Percentiles rank a stretch among this genome's conserved stretches.
These are phyloP conservation scores for Aspergillus nidulans DNA, from an alignment of 495 filamentous ascomycete species.

Conservation along the genomic window DNA sequence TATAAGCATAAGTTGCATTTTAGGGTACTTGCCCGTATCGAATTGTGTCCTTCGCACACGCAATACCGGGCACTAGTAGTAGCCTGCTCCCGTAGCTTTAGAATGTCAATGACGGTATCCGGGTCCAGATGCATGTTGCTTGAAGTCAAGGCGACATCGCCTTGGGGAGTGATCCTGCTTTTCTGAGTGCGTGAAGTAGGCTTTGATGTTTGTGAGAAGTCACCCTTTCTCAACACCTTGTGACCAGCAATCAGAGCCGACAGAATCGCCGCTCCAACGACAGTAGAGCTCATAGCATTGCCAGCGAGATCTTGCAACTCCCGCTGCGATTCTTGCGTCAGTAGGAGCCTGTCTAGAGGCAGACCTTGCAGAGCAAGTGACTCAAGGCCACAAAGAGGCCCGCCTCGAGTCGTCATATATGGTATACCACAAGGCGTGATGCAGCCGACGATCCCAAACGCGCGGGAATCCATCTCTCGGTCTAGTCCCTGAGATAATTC, in stretches of 20 bases:
- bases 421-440: conserved; percentile 66
- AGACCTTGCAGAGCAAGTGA: conserved; percentile 68
- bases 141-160: conserved; percentile 4
- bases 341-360: conserved; percentile 55
- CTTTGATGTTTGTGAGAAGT: neutral
- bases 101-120: neutral
- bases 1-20: conserved; percentile 51
- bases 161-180: conserved; percentile 5
- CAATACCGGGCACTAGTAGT: conserved; percentile 45
- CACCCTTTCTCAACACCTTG: conserved; percentile 25
- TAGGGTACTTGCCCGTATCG: conserved; percentile 34
- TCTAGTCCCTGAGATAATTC: conserved; percentile 79
- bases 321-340: conserved; percentile 59
- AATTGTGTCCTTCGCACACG: conserved; percentile 52
- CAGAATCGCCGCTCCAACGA: conserved; percentile 61
- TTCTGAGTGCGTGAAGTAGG: conserved; percentile 1
- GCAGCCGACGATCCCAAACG: conserved; percentile 60
- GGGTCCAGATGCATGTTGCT: conserved; percentile 9
- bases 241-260: conserved; percentile 46
- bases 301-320: conserved; percentile 72
- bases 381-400: conserved; percentile 63
- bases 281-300: conserved; percentile 79
- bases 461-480: conserved; percentile 44
- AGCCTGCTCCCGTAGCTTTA: conserved; percentile 22
- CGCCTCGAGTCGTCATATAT: conserved; percentile 58